Evolutionary conservation across 108 stramenopile genomes (phyloP).

Genomic region (Asterionellopsis glacialis): DNA sequence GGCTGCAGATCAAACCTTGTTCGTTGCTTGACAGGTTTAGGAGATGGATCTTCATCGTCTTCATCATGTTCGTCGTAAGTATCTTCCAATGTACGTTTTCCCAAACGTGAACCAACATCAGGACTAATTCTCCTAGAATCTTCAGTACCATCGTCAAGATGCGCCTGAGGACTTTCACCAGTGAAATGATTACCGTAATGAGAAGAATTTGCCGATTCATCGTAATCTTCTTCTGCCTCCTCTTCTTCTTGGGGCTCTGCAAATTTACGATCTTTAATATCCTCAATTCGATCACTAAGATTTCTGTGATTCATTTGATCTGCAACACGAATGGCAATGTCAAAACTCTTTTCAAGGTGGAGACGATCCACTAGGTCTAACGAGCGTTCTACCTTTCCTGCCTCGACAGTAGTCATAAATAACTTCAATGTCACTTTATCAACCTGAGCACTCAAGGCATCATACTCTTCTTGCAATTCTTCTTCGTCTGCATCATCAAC

Average conservation of each 20-base stretch:
- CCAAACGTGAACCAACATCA: neutral
- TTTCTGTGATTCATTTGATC: conserved; percentile 50
- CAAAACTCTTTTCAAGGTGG: conserved; percentile 63
- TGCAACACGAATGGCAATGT: conserved; percentile 63
- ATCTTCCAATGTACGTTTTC: conserved; percentile 8
- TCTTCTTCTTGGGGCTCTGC: conserved; percentile 26
- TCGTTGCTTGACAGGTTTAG: no score
- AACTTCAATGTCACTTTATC: conserved; percentile 78
- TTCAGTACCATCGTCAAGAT: neutral
- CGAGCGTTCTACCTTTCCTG: conserved; percentile 67
- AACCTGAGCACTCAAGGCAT: conserved; percentile 53
- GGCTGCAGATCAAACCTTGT: no score
- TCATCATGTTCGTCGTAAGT: neutral
- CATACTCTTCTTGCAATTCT: conserved; percentile 56
- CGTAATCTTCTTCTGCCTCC: conserved; percentile 33
- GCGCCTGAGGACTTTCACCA: neutral
- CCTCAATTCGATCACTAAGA: conserved; percentile 57
- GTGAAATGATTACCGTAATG: neutral
- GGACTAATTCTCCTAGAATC: conserved; percentile 1
- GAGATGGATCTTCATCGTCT: neutral
- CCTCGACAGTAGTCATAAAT: conserved; percentile 48
- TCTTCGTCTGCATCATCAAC: conserved; percentile 32
- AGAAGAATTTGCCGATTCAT: no score
- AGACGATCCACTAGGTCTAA: conserved; percentile 63
- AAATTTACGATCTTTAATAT: conserved; percentile 43